Evolutionary conservation across 2,329 filamentous ascomycete genomes (phyloP).

Genomic region (Penicillium corylophilum): DNA sequence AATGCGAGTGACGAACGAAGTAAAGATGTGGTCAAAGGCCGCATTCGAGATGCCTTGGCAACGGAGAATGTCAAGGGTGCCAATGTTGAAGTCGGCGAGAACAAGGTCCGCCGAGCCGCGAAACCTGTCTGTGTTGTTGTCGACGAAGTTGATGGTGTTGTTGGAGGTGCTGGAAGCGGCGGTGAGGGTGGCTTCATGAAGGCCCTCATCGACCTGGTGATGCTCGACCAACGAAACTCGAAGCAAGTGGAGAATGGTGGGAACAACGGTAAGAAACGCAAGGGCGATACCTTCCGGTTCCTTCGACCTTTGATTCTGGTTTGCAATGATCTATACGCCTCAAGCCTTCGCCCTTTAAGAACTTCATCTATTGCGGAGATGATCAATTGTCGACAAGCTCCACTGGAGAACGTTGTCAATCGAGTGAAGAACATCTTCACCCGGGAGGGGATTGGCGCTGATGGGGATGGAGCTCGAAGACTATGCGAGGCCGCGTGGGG

Average conservation of each 20-base stretch:
- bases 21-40: slow-evolving; percentile 80
- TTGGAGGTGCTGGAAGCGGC: slow-evolving; percentile 70
- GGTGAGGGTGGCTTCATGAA: slow-evolving; percentile 95
- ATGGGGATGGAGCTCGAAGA: slow-evolving; percentile 80
- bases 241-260: slow-evolving; percentile 30
- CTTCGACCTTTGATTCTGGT: slow-evolving; percentile 88
- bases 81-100: slow-evolving; percentile 47
- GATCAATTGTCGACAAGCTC: slow-evolving; percentile 85
- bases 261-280: slow-evolving; percentile 52
- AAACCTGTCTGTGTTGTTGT: slow-evolving; percentile 91
- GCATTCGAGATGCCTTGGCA: slow-evolving; percentile 86
- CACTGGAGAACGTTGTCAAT: slow-evolving; percentile 77
- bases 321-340: slow-evolving; percentile 96
- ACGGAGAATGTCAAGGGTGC: slow-evolving; percentile 86
- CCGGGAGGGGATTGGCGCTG: slow-evolving; percentile 83
- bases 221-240: slow-evolving; percentile 80
- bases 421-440: slow-evolving; percentile 82
- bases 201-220: slow-evolving; percentile 85
- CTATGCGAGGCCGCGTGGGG: slow-evolving; percentile 67
- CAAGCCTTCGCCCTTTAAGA: slow-evolving; percentile 80
- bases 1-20: slow-evolving; percentile 97
- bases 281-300: slow-evolving; percentile 81
- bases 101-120: slow-evolving; percentile 66
- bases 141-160: slow-evolving; percentile 94
- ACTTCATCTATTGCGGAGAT: slow-evolving; percentile 83